Conservation (phyloP, 805 yeast genomes). For the Candida ipomoeae region DNA sequence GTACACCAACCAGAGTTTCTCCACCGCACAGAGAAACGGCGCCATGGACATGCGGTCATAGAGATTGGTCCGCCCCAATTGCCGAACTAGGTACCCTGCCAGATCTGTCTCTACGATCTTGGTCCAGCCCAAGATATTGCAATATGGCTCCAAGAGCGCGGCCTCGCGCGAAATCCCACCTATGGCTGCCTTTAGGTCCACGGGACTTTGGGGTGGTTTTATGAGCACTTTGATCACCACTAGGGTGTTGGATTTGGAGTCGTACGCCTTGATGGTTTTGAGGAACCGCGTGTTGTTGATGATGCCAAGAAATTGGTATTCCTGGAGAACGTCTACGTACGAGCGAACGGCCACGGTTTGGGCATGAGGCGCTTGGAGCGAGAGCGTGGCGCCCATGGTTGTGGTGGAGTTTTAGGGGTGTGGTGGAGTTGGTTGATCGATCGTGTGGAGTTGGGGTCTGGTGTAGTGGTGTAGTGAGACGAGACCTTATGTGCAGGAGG, state of each 20-base stretch:
- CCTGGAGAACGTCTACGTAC: conserved; percentile 74
- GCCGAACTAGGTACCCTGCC: conserved; percentile 88
- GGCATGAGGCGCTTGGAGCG: conserved; percentile 83
- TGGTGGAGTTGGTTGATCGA: neutral
- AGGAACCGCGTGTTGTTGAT: conserved; percentile 79
- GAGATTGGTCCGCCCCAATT: conserved; percentile 70
- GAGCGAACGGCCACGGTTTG: conserved; percentile 91
- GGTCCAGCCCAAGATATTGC: conserved; percentile 64
- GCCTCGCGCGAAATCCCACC: conserved; percentile 34
- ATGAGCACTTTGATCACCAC: conserved; percentile 74
- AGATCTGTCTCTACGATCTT: conserved; percentile 81
- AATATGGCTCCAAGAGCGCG: conserved; percentile 39
- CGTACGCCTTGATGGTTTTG: conserved; percentile 79
- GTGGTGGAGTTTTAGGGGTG: neutral
- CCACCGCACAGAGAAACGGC: conserved; percentile 79
- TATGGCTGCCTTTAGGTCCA: conserved; percentile 24
- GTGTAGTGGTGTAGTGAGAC: neutral
- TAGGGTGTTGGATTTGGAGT: conserved; percentile 58
- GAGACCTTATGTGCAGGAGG: neutral
- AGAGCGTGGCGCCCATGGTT: conserved; percentile 80
- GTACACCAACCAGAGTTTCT: conserved; percentile 78
- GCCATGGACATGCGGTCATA: conserved; percentile 83
- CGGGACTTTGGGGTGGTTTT: conserved; percentile 50
- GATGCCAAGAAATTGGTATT: conserved; percentile 69
- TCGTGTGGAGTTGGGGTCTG: too few relatives aligned